phyloP scores from a whole-genome alignment of 179 eudicot genomes.

The Amaranthus tricolor region DNA sequence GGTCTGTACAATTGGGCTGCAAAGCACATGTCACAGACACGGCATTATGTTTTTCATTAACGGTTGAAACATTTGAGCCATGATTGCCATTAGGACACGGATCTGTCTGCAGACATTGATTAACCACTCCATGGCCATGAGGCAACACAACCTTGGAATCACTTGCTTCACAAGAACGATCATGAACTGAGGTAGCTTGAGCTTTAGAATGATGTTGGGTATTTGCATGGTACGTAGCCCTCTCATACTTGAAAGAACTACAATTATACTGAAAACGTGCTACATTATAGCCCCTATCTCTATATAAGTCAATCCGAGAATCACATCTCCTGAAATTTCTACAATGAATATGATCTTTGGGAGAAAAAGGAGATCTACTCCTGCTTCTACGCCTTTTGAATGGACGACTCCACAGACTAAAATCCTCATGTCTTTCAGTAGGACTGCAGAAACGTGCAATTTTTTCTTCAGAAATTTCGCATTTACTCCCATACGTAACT shows the following conservation, averaged over 20 bases:
- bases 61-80: conserved; percentile 9
- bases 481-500: neutral
- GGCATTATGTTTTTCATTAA: conserved; percentile 6
- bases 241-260: conserved; percentile 12
- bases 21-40: conserved; percentile 20
- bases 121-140: conserved; percentile 8
- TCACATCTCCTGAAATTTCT: conserved; percentile 16
- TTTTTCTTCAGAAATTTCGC: conserved; percentile 9
- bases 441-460: neutral
- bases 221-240: conserved; percentile 1
- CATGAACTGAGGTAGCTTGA: conserved; percentile 15
- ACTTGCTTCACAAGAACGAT: conserved; percentile 3
- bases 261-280: conserved; percentile 19
- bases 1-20: conserved; percentile 14
- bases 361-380: conserved; percentile 19
- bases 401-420: conserved; percentile 25
- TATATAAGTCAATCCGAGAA: conserved; percentile 10
- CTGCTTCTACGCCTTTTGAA: conserved; percentile 24
- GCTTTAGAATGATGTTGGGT: conserved; percentile 11
- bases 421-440: conserved; percentile 3
- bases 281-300: conserved; percentile 18
- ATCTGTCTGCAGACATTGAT: conserved; percentile 18
- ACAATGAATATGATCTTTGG: conserved; percentile 10
- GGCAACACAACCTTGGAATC: neutral
- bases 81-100: conserved; percentile 2